These are phyloP conservation scores for Conringia planisiliqua DNA, from an alignment of 345 rosid species.

Conservation along the genomic window DNA sequence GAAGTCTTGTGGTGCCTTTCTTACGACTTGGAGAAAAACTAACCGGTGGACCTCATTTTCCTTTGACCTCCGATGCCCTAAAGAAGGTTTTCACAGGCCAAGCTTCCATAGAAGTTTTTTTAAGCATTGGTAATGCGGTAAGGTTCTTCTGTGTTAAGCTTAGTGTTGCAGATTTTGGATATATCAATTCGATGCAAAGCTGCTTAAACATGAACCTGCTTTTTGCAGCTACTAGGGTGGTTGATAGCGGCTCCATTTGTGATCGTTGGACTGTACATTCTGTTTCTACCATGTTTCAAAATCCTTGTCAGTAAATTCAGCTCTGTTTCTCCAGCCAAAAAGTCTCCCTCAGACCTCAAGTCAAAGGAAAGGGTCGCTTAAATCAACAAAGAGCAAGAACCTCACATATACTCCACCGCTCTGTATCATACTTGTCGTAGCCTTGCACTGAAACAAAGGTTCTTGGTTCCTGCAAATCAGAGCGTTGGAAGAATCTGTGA, in stretches of 20 bases:
- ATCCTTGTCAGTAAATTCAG: constrained; percentile 29
- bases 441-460: neutral
- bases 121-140: constrained; percentile 83
- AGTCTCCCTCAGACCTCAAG: constrained; percentile 8
- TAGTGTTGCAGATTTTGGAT: neutral
- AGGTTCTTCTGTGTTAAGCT: constrained; percentile 26
- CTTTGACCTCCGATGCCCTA: constrained; percentile 80
- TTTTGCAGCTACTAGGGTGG: constrained; percentile 33
- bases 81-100: constrained; percentile 85
- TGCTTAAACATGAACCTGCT: neutral
- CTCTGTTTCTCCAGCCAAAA: neutral
- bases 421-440: neutral
- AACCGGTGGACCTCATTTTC: constrained; percentile 84
- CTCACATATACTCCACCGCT: neutral
- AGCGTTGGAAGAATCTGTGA: neutral
- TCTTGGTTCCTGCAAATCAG: neutral
- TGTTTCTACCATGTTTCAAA: constrained; percentile 35
- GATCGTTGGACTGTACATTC: constrained; percentile 22
- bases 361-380: constrained; percentile 22
- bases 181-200: neutral
- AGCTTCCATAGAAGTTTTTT: constrained; percentile 68
- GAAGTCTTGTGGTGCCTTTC: constrained; percentile 87
- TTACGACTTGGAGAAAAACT: constrained; percentile 81
- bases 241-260: constrained; percentile 31
- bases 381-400: neutral